Evolutionary conservation across 805 yeast genomes (phyloP).

Genomic region (Allodekkera sacchari): DNA sequence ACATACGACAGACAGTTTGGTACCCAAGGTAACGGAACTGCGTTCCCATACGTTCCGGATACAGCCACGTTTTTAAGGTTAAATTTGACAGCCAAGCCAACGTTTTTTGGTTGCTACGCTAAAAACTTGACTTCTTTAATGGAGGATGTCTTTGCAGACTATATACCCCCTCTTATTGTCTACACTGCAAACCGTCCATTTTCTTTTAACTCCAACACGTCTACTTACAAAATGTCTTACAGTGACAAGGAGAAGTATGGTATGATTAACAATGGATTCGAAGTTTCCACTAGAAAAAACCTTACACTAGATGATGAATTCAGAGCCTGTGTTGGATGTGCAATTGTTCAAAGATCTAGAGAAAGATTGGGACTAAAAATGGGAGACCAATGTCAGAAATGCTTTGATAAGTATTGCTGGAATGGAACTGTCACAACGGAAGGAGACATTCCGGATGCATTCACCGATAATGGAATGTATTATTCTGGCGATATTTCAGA

Average conservation of each 20-base stretch:
- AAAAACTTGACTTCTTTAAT: slow-evolving; percentile 47
- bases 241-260: slow-evolving; percentile 44
- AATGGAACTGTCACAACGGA: slow-evolving; percentile 20
- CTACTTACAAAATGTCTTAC: slow-evolving; percentile 62
- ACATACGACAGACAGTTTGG: slow-evolving; percentile 55
- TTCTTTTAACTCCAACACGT: slow-evolving; percentile 58
- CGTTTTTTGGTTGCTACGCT: slow-evolving; percentile 79
- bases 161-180: slow-evolving; percentile 65
- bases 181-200: slow-evolving; percentile 69
- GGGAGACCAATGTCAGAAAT: slow-evolving; percentile 59
- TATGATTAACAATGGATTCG: slow-evolving; percentile 69
- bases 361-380: slow-evolving; percentile 57
- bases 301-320: slow-evolving; percentile 61
- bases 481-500: neutral
- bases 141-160: slow-evolving; percentile 27
- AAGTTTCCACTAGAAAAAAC: slow-evolving; percentile 56
- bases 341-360: slow-evolving; percentile 68
- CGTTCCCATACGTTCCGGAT: slow-evolving; percentile 80
- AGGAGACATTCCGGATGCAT: slow-evolving; percentile 22
- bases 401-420: slow-evolving; percentile 69
- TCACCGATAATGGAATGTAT: slow-evolving; percentile 30
- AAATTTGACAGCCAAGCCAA: slow-evolving; percentile 60
- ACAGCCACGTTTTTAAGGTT: slow-evolving; percentile 45
- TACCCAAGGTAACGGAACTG: slow-evolving; percentile 44
- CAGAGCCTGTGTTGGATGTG: slow-evolving; percentile 75